Conservation (phyloP, 1,139 yeast genomes). For the Yamadazyma aaseri region DNA sequence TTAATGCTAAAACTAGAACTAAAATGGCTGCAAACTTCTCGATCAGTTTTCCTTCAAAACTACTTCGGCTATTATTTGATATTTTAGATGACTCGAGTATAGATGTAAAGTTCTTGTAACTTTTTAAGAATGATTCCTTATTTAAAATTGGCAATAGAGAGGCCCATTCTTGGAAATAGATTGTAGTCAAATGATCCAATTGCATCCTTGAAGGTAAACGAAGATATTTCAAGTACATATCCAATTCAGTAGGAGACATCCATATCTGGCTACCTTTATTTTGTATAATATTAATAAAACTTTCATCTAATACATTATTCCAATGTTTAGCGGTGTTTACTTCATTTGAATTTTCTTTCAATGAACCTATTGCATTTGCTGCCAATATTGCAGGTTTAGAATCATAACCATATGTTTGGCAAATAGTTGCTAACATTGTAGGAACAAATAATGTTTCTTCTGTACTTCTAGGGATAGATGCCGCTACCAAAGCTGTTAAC, state of each 20-base stretch:
- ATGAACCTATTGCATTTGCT: constrained; percentile 66
- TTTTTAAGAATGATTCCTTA: constrained; percentile 58
- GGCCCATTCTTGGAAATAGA: constrained; percentile 81
- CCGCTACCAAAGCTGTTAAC: constrained; percentile 66
- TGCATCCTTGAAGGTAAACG: constrained; percentile 57
- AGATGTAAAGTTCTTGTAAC: constrained; percentile 50
- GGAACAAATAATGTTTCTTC: constrained; percentile 77
- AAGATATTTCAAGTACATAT: constrained; percentile 40
- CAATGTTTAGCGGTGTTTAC: constrained; percentile 13
- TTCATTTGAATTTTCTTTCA: constrained; percentile 47
- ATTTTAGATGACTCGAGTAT: constrained; percentile 32
- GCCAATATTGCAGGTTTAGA: constrained; percentile 67
- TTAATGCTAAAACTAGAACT: constrained; percentile 57
- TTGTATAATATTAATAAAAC: constrained; percentile 26
- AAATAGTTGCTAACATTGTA: constrained; percentile 62
- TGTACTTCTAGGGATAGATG: constrained; percentile 72
- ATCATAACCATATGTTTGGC: constrained; percentile 67
- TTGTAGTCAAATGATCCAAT: constrained; percentile 54
- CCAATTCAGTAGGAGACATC: constrained; percentile 35
- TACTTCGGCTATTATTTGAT: constrained; percentile 10
- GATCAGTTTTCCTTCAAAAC: constrained; percentile 29
- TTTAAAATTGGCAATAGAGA: constrained; percentile 67
- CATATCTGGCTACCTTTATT: constrained; percentile 28
- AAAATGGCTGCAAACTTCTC: constrained; percentile 64
- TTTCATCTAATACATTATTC: constrained; percentile 11